Evolutionary conservation across 768 basidiomycete species (phyloP).

Genomic region (Trametes coccinea): DNA sequence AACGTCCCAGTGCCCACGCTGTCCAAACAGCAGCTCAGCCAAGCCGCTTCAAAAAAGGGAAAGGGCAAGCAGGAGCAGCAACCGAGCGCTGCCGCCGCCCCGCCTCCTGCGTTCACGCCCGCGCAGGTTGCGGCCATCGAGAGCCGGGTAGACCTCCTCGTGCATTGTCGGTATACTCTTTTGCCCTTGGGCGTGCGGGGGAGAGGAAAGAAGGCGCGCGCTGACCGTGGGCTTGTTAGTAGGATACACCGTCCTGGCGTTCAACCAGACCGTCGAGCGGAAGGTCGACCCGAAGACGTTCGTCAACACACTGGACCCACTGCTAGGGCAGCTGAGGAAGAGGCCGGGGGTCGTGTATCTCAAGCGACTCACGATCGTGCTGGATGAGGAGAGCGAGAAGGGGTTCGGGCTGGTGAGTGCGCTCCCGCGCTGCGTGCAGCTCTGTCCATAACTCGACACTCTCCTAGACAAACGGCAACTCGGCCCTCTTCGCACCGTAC

Average conservation of each 20-base stretch:
- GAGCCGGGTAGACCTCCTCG: constrained; percentile 63
- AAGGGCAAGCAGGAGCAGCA: constrained; percentile 52
- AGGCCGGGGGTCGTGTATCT: constrained; percentile 64
- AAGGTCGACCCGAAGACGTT: constrained; percentile 73
- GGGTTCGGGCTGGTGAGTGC: constrained; percentile 72
- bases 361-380: constrained; percentile 76
- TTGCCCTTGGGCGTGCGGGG: not conserved
- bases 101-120: constrained; percentile 43
- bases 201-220: not conserved
- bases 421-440: not conserved
- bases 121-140: constrained; percentile 62
- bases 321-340: constrained; percentile 61
- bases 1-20: constrained; percentile 28
- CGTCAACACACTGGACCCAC: constrained; percentile 57
- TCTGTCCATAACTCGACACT: not conserved
- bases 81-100: constrained; percentile 11
- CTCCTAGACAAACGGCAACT: constrained; percentile 68
- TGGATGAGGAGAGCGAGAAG: constrained; percentile 85
- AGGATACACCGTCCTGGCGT: constrained; percentile 81
- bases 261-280: constrained; percentile 72
- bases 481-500: constrained; percentile 59
- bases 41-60: constrained; percentile 48
- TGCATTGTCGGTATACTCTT: constrained; percentile 58
- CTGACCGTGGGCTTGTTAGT: constrained; percentile 46
- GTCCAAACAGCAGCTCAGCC: constrained; percentile 7